Evolutionary conservation across 257 asterid species (phyloP).

Genomic region (Nicotiana obtusifolia): DNA sequence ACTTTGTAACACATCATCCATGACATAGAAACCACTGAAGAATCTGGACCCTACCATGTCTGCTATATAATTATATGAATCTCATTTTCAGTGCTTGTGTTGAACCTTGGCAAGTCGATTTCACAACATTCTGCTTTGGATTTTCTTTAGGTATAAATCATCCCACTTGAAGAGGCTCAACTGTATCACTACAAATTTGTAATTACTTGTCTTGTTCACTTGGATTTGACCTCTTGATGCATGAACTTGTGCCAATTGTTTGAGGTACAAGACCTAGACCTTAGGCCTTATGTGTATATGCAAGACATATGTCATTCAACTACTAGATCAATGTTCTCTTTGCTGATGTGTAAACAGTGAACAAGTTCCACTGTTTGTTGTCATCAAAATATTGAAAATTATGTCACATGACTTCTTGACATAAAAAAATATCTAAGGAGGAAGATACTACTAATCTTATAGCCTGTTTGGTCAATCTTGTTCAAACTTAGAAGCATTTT

Average conservation of each 20-base stretch:
- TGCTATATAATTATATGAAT: neutral
- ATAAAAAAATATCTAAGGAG: no score
- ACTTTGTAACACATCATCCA: neutral
- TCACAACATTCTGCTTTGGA: neutral
- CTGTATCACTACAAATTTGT: neutral
- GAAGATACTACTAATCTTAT: no score
- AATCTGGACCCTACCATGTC: neutral
- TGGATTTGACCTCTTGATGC: neutral
- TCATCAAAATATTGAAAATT: no score
- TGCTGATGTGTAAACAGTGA: no score
- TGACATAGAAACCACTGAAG: constrained; percentile 1
- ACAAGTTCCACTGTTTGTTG: no score
- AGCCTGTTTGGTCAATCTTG: no score
- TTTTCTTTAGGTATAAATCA: neutral
- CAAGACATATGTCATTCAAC: no score
- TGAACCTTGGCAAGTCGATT: neutral
- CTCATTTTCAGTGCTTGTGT: neutral
- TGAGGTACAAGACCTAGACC: neutral
- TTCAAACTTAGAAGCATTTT: no score
- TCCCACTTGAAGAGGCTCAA: constrained; percentile 1
- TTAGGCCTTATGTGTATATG: neutral
- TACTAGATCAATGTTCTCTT: no score
- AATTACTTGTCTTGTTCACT: neutral
- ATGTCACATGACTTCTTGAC: no score
- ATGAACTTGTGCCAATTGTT: neutral